Evolutionary conservation across 257 asterid genomes (phyloP), one percentile per base, ranked within the genome.

Genomic region (Handroanthus guayacan): DNA sequence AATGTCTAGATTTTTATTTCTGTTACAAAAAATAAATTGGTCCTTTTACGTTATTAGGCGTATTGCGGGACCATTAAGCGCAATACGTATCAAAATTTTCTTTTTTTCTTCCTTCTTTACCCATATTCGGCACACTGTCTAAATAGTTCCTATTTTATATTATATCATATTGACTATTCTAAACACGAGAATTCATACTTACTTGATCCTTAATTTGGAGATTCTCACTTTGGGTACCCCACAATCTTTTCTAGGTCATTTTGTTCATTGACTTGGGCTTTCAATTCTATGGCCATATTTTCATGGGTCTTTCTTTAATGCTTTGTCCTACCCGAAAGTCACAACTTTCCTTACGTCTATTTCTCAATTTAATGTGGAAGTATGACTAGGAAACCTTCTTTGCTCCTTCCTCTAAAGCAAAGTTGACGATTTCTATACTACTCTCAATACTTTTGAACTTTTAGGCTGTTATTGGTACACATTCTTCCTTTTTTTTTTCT

Each of bases 181-280:
- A 0, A 12, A 11, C 16, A 11, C 1, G 2, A 52, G 2, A 25
- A 13, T 60, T 60, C 31, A 73, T 73, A 4, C 10, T 72, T 18
- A 75, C 39, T 41, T 58, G 51, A 43, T 41, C 1, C 10, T 12
- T 11, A 61, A 8, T 20, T 56, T 14, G 31, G 65, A 75, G 58
- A 50, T 63, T 74, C 78, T 65, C 66, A 8, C 9, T 48, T 11
- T 7, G 14, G 55, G 58, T 52, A 14, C n/a, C 4, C 38, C 43
- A 12, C 60, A n/a, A 20, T 45, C 2, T 70, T 48, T 11, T 18
- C 6, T 6, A 17, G 2, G 62, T 13, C 37, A 13, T 4, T 13
- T 45, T 44, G 55, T 39, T 72, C 65, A 52, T 64, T 63, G 79
- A 64, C 79, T 73, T 64, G 56, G 65, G 63, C 12, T 13, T 12